Base-by-base conservation (phyloP, 345 rosid genomes). In the Euphorbia tirucalli region DNA sequence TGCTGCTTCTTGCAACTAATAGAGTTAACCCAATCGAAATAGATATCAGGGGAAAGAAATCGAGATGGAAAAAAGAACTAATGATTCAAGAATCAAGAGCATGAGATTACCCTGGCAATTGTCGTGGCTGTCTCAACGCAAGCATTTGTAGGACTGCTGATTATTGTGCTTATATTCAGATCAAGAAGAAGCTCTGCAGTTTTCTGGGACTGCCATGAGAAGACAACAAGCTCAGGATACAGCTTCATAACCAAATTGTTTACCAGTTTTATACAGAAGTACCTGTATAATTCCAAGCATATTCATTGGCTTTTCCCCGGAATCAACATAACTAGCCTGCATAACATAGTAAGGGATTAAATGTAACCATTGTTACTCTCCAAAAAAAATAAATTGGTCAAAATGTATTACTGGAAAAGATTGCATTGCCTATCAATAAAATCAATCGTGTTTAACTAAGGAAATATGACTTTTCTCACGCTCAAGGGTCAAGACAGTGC, bases 1-100 rank as follows among this genome's bases (percentile, higher is more conserved):
- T 24, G 97, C 98, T 74, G 96, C 93, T 82, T 94, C 92, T 88
- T 94, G 98, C 78, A 94, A 90, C 98, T 94, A 69, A 55, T 61
- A 7, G 15, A 73, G 49, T 67, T 31, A 46, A 62, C 50, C 48
- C 7, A 19, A 68, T 25, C 10, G 8, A 21, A 46, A 55, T 67
- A 56, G 31, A 55, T 11, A 8, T 13, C 68, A n/a, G 11, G 63
- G 52, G 24, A 61, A 43, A 22, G 1, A 32, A 58, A 27, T 57
- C 25, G 16, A 56, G n/a, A 22, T 22, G 27, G 22, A 22, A 7
- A 56, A 27, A 41, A 50, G 37, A 44, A 25, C 28, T 48, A 1
- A 62, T 65, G 25, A 37, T 59, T 46, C 22, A 22, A 60, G 49
- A 32, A 25, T 63, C 39, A 11, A 15, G 18, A 75, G 57, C 10